phyloP scores from a whole-genome alignment of 83 land plant genomes.

The Diphasiastrum complanatum region DNA sequence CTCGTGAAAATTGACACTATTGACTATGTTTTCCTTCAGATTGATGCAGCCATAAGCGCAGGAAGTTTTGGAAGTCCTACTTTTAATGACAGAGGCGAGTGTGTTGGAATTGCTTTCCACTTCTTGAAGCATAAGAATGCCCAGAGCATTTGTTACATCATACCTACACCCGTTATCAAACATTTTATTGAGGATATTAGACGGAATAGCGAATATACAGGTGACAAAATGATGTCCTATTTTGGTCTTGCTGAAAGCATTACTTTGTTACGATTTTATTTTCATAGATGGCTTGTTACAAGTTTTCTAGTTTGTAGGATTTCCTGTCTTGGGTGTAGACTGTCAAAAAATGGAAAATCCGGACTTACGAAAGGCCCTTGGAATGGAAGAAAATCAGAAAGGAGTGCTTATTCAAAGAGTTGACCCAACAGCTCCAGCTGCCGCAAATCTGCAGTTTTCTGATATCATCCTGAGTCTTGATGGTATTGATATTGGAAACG shows the following conservation, averaged over 20 bases:
- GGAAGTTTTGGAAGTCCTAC: slow-evolving; percentile 98
- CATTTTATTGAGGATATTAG: slow-evolving; percentile 85
- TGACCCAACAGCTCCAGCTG: slow-evolving; percentile 87
- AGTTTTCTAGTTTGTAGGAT: slow-evolving; percentile 39
- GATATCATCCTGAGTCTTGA: slow-evolving; percentile 90
- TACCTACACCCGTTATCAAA: slow-evolving; percentile 81
- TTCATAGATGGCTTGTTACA: neutral
- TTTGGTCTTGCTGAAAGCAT: neutral
- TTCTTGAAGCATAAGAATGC: slow-evolving; percentile 91
- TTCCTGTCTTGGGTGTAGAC: slow-evolving; percentile 83
- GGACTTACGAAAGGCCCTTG: slow-evolving; percentile 72
- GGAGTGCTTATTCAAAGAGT: slow-evolving; percentile 82
- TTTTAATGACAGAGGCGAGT: slow-evolving; percentile 80
- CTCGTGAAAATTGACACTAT: neutral
- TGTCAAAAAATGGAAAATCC: slow-evolving; percentile 99
- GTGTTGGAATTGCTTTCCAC: slow-evolving; percentile 98
- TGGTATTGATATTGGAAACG: slow-evolving; percentile 87
- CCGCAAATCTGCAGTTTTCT: slow-evolving; percentile 48
- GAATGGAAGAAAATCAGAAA: slow-evolving; percentile 68
- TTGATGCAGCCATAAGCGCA: slow-evolving; percentile 95
- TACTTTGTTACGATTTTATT: neutral
- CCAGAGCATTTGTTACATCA: slow-evolving; percentile 96
- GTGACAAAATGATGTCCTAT: slow-evolving; percentile 27
- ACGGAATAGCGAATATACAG: slow-evolving; percentile 85
- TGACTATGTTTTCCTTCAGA: slow-evolving; percentile 41